A percentile compares a stretch with the other conserved stretches of the same genome.
Conservation (phyloP, 2,329 filamentous ascomycete species). For the Calonectria pteridis region DNA sequence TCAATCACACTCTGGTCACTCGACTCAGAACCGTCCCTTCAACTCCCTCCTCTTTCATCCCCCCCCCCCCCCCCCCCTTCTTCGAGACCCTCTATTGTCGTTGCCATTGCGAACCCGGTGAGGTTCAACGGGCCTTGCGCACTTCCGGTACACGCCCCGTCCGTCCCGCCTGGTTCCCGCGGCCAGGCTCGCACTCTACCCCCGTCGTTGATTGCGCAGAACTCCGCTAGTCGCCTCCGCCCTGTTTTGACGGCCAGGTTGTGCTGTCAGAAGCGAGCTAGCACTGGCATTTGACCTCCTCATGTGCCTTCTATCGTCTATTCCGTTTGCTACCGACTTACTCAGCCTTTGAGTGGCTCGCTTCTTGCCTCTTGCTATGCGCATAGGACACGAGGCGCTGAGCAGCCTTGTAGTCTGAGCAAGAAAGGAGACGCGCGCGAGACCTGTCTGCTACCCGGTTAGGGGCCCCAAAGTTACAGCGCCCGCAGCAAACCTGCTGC, state of each 20-base stretch:
- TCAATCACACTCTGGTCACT: conserved; percentile 1
- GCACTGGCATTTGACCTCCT: background rate
- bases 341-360: background rate
- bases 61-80: too few relatives aligned
- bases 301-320: background rate
- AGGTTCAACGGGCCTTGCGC: conserved; percentile 9
- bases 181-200: conserved; percentile 10
- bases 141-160: conserved; percentile 17
- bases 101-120: background rate
- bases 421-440: background rate
- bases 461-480: background rate
- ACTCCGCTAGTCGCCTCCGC: conserved; percentile 15
- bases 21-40: conserved; percentile 9
- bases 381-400: background rate
- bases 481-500: background rate
- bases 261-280: background rate
- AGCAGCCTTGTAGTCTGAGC: background rate
- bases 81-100: conserved; percentile 19
- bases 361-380: background rate
- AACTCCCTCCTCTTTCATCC: background rate
- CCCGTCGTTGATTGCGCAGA: background rate
- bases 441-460: background rate
- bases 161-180: conserved; percentile 23
- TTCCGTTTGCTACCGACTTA: background rate
- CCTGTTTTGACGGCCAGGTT: conserved; percentile 3